Conservation (phyloP, 192 early-diverging fungal genomes). For the Backusella parvicylindrica region DNA sequence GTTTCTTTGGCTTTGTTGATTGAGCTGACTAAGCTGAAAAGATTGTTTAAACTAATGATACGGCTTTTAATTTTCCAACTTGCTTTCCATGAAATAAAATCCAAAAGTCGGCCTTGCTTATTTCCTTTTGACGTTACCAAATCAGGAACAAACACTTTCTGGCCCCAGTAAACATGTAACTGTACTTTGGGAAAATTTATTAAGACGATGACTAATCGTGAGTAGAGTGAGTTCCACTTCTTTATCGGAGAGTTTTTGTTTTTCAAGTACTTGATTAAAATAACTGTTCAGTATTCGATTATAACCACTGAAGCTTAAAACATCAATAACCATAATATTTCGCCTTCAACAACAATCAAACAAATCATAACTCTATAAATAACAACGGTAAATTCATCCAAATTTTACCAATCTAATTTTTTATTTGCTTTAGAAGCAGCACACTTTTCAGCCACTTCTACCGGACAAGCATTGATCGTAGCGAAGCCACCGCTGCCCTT, state of each 20-base stretch:
- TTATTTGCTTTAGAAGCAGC: not conserved
- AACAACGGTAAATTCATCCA: not conserved
- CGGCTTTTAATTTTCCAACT: too few species aligned
- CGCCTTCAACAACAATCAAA: not conserved
- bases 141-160: too few species aligned
- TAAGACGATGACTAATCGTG: not conserved
- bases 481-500: constrained; percentile 14
- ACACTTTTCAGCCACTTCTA: not conserved
- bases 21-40: too few species aligned
- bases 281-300: not conserved
- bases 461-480: constrained; percentile 30
- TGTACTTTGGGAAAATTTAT: not conserved
- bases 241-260: not conserved
- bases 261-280: not conserved
- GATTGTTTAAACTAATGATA: too few species aligned
- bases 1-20: too few species aligned
- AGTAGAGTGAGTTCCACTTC: not conserved
- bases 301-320: not conserved
- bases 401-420: constrained; percentile 10
- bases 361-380: not conserved
- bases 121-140: too few species aligned
- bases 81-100: too few species aligned
- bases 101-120: too few species aligned
- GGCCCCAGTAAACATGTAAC: too few species aligned
- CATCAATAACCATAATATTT: not conserved